Conservation (phyloP, 2,329 filamentous ascomycete species). For the Arthrinium phaeospermum region DNA sequence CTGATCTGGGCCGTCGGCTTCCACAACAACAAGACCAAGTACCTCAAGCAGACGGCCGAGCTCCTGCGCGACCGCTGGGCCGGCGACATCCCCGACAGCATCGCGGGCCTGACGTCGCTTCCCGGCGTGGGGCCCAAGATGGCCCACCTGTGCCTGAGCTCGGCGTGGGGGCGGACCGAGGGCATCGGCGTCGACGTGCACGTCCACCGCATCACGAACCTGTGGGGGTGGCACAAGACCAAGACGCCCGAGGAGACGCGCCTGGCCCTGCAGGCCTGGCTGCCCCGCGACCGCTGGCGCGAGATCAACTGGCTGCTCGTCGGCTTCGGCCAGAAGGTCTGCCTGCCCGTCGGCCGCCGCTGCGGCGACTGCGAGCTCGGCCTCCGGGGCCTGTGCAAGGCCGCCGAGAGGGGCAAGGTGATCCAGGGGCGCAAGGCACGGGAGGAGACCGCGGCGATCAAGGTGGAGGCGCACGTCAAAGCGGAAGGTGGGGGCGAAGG, state of each 20-base stretch:
- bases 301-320: slow-evolving; percentile 92
- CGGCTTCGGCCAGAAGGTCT: slow-evolving; percentile 86
- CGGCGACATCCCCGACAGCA: slow-evolving; percentile 80
- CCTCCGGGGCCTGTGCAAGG: slow-evolving; percentile 75
- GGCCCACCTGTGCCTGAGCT: slow-evolving; percentile 86
- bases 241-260: slow-evolving; percentile 84
- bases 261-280: slow-evolving; percentile 76
- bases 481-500: slow-evolving; percentile 13
- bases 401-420: slow-evolving; percentile 70
- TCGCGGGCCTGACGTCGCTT: slow-evolving; percentile 75
- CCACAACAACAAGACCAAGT: slow-evolving; percentile 92
- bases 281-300: slow-evolving; percentile 85
- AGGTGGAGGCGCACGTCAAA: slow-evolving; percentile 26
- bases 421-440: slow-evolving; percentile 59
- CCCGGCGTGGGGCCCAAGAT: slow-evolving; percentile 95
- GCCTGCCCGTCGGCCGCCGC: slow-evolving; percentile 76
- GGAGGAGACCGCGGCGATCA: slow-evolving; percentile 38
- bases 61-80: slow-evolving; percentile 73
- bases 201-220: slow-evolving; percentile 91
- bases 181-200: slow-evolving; percentile 96
- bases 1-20: slow-evolving; percentile 88
- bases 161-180: slow-evolving; percentile 66
- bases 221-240: slow-evolving; percentile 90
- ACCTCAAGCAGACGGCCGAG: slow-evolving; percentile 75
- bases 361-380: slow-evolving; percentile 90